Percentiles rank a stretch among this genome's conserved stretches.
Evolutionary conservation across 345 rosid genomes (phyloP).

Genomic region (Sonneratia caseolaris): DNA sequence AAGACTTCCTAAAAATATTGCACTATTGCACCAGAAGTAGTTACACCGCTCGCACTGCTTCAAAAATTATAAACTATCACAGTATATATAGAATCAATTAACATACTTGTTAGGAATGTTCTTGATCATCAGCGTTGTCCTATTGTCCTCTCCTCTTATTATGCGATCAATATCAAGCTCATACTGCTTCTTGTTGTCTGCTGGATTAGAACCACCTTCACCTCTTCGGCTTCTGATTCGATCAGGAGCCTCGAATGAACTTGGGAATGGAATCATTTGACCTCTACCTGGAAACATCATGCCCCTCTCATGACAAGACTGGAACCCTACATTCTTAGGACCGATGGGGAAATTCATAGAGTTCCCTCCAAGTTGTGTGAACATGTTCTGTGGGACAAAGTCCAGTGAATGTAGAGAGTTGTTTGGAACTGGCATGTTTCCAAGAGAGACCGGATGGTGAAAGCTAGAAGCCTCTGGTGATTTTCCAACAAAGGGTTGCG

Average conservation of each 20-base stretch:
- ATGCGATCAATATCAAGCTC: conserved; percentile 57
- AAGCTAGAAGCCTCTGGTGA: conserved; percentile 39
- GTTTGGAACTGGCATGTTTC: conserved; percentile 35
- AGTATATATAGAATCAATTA: background rate
- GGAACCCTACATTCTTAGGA: conserved; percentile 30
- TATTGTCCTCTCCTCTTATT: conserved; percentile 42
- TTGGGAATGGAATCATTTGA: conserved; percentile 26
- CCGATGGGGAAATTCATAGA: conserved; percentile 25
- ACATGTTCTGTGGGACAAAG: conserved; percentile 21
- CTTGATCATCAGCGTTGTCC: conserved; percentile 72
- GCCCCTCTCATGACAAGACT: conserved; percentile 33
- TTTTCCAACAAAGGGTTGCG: conserved; percentile 32
- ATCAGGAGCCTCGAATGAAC: conserved; percentile 38
- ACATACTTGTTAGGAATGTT: conserved; percentile 74
- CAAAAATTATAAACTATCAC: background rate
- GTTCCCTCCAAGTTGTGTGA: conserved; percentile 29
- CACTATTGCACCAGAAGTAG: too few relatives aligned
- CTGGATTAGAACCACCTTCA: conserved; percentile 33
- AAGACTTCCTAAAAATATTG: background rate
- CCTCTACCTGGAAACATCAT: conserved; percentile 29
- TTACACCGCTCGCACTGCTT: background rate
- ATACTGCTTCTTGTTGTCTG: conserved; percentile 48
- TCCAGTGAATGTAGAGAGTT: conserved; percentile 31
- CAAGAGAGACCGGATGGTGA: conserved; percentile 38
- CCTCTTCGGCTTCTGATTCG: conserved; percentile 47